phyloP scores from a whole-genome alignment of 2,329 filamentous ascomycete genomes.

The Leptodontidium sp. region DNA sequence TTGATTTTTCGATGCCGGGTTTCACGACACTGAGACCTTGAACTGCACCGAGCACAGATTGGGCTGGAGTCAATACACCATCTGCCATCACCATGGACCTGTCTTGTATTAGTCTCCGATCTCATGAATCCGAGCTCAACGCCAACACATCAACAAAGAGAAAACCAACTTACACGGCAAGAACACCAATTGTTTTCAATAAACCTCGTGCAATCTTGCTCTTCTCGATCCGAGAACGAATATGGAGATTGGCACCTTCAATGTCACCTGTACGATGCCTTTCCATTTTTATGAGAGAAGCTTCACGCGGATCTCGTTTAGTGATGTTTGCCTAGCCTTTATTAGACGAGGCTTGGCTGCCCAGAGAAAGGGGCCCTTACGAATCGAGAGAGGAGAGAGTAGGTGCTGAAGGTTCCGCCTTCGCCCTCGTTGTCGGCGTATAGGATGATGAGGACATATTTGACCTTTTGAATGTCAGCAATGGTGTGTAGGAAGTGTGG shows the following conservation, averaged over 20 bases:
- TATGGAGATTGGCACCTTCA: conserved; percentile 54
- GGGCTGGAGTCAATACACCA: conserved; percentile 72
- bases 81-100: conserved; percentile 68
- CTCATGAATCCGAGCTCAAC: not conserved
- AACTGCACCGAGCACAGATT: conserved; percentile 73
- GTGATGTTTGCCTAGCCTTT: conserved; percentile 59
- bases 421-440: conserved; percentile 74
- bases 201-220: conserved; percentile 60
- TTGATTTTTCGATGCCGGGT: conserved; percentile 60
- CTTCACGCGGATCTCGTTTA: conserved; percentile 64
- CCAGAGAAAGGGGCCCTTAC: conserved; percentile 36
- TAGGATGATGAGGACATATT: conserved; percentile 72
- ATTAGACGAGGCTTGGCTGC: not conserved
- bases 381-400: conserved; percentile 68
- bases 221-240: conserved; percentile 66
- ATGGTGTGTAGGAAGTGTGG: not conserved
- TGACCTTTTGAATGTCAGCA: conserved; percentile 50
- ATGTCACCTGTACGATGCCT: conserved; percentile 65
- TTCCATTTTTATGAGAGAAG: conserved; percentile 64
- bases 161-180: conserved; percentile 58
- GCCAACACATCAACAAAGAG: not conserved
- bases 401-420: conserved; percentile 74
- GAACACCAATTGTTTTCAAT: conserved; percentile 68
- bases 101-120: conserved; percentile 2
- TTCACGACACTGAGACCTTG: conserved; percentile 68